Base-by-base conservation (phyloP, 352 stramenopile species). In the Pythium biforme region DNA sequence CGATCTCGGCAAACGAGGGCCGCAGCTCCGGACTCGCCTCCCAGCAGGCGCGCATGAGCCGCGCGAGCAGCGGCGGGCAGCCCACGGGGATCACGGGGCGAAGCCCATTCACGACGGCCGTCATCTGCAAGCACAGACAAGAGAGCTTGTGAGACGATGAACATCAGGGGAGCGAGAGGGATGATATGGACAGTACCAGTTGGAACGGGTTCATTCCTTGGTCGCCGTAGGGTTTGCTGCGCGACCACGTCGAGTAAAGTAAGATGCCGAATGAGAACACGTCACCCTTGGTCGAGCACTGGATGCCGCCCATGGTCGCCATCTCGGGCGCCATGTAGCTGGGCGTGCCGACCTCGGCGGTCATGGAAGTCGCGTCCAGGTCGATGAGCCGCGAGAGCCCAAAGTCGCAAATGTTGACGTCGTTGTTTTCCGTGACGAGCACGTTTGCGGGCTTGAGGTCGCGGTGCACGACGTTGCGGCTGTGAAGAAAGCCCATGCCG, bases 391-490 rank as follows among this genome's bases (percentile, higher is more conserved):
- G 66, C 27, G 86, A 96, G 22, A 98, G 83, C 2, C 94, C 94
- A 75, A 98, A 97, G 72, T 98, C 92, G 59, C 93, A 98, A 51
- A 98, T 91, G 64, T 98, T 98, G 26, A 98, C 75, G 49, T 97
- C 82, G 49, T 96, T 88, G 34, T 76, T 90, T 40, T 93, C 86
- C 45, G 92, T 90, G 56, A 98, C 95, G 25, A 98, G 79, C 48
- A 98, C 88, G 68, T 99, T 99, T 17, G 88, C 90, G 15, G 95
- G 95, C 59, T 99, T 97, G n/a, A 97, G 67, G 55, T 98, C 93
- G 31, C 84, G 79, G 61, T 94, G 86, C 50, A 94, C 86, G 29
- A 94, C 86, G 47, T 81, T 91, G 40, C 86, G 82, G 67, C 79
- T 97, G 82, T 86, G 82, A 48, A 98, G 66, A 70, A 97, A 98